These are phyloP conservation scores for Cytospora piceae DNA, from an alignment of 2,329 filamentous ascomycete species.

Conservation along the genomic window DNA sequence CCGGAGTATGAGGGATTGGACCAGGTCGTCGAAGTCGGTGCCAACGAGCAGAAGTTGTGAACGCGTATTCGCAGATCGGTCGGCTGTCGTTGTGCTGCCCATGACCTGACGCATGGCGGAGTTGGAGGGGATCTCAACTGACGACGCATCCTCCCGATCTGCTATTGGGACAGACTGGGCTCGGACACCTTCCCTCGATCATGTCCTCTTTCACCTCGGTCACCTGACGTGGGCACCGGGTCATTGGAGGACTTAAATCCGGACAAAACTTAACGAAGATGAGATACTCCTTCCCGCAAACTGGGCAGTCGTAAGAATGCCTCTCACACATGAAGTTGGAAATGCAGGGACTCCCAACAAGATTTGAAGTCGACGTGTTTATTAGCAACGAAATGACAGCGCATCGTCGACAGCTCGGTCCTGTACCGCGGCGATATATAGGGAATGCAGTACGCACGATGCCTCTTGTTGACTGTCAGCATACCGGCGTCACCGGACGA, in stretches of 20 bases:
- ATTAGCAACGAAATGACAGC: constrained; percentile 9
- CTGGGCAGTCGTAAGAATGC: constrained; percentile 60
- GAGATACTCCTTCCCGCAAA: constrained; percentile 63
- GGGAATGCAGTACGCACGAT: constrained; percentile 5
- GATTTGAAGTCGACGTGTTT: constrained; percentile 30
- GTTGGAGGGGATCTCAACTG: constrained; percentile 47
- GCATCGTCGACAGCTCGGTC: constrained; percentile 19
- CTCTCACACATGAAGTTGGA: constrained; percentile 61
- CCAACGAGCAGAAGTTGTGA: constrained; percentile 57
- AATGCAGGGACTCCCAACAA: constrained; percentile 14
- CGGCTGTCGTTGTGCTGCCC: constrained; percentile 5
- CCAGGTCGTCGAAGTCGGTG: constrained; percentile 79
- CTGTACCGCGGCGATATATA: constrained; percentile 5
- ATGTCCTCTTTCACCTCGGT: constrained; percentile 47
- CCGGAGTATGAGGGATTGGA: constrained; percentile 85
- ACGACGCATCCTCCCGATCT: constrained; percentile 58
- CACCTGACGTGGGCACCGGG: constrained; percentile 52
- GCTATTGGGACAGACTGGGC: constrained; percentile 62
- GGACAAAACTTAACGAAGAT: constrained; percentile 62
- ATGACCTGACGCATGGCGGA: background rate
- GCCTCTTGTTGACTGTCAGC: constrained; percentile 21
- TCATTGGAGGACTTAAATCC: constrained; percentile 52
- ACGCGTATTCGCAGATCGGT: constrained; percentile 6
- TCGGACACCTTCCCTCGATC: constrained; percentile 60
- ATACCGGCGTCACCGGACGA: constrained; percentile 14